Base-by-base conservation (phyloP, 2,329 filamentous ascomycete genomes). In the Xylaria polymorpha region DNA sequence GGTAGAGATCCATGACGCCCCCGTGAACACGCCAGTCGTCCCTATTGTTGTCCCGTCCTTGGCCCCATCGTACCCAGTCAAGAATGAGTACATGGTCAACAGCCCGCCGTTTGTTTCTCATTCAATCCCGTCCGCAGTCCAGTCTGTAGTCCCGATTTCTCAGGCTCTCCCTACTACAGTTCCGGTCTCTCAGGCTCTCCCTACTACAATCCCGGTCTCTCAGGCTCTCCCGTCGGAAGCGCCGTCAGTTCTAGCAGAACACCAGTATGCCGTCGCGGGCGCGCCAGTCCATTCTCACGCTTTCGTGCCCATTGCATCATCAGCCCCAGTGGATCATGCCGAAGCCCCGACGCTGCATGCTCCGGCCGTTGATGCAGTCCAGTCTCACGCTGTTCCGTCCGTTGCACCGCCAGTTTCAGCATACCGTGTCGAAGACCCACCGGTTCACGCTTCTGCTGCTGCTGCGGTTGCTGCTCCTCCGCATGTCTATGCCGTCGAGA, bases 11-110 rank as follows among this genome's bases (percentile, higher is more conserved):
- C 10, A 39, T 41, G 20, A 57, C 55, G 15, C 18, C 51, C 10
- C n/a, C n/a, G 22, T n/a, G 35, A 58, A 1, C 55, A 41, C 55
- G 37, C 8, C 55, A 10, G 22, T 41, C 7, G 35, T 41, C 29
- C 35, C 35, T 43, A 2, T n/a, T 25, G 12, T 41, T 29, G 22
- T 15, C 51, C n/a, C 51, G 22, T 39, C 29, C n/a, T 7, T 9
- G 4, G 51, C 14, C 15, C 35, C 55, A 10, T 57, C 53, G n/a
- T 39, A 39, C 35, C 53, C 53, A n/a, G 55, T 25, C 9, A 41
- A 58, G 37, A 58, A 58, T 10, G 55, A 43, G 18, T 58, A 58
- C 37, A 12, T 18, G 5, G 55, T 58, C 20, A 43, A 43, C 20
- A 58, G 37, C 55, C 20, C 20, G 7, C 14, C 55, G 9, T 2